A percentile compares a stretch with the other conserved stretches of the same genome.
phyloP scores from a whole-genome alignment of 1,284 basidiomycete genomes.

The Pascua sp. region DNA sequence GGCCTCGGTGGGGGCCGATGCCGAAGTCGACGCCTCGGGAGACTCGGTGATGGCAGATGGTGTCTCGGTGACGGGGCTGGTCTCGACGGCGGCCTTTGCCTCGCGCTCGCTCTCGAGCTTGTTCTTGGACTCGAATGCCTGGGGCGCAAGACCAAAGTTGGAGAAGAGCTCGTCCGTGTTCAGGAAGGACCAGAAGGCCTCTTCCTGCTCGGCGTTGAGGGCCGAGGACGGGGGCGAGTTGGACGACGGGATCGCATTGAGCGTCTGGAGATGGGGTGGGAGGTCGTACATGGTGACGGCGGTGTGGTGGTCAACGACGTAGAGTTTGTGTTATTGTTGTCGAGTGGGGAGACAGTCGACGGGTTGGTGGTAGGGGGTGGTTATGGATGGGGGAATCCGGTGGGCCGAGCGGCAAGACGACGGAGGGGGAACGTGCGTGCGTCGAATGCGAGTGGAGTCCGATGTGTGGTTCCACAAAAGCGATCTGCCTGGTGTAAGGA shows the following conservation, averaged over 20 bases:
- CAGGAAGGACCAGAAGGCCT: slow-evolving; percentile 44
- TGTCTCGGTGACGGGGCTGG: slow-evolving; percentile 9
- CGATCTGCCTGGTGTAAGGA: too few species aligned
- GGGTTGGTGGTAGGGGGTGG: background rate
- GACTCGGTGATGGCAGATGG: slow-evolving; percentile 6
- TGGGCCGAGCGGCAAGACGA: too few species aligned
- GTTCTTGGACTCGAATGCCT: slow-evolving; percentile 21
- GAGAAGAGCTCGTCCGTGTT: slow-evolving; percentile 46
- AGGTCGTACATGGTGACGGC: slow-evolving; percentile 17
- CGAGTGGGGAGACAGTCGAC: too few species aligned
- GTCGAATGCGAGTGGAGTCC: too few species aligned
- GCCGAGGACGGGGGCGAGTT: slow-evolving; percentile 35
- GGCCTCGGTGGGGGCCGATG: slow-evolving; percentile 2
- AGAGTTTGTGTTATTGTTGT: background rate
- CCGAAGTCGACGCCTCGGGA: background rate
- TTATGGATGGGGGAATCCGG: too few species aligned
- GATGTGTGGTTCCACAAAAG: too few species aligned
- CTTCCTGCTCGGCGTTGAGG: slow-evolving; percentile 35
- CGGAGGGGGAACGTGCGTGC: too few species aligned
- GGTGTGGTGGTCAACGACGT: background rate
- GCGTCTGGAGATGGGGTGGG: slow-evolving; percentile 21
- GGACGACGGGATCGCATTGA: slow-evolving; percentile 19
- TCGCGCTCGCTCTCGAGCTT: slow-evolving; percentile 8
- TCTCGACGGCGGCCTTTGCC: slow-evolving; percentile 1
- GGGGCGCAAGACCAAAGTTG: slow-evolving; percentile 34